These are phyloP conservation scores for Sphaerostilbella broomeana DNA, from an alignment of 2,329 filamentous ascomycete species.

Conservation along the genomic window DNA sequence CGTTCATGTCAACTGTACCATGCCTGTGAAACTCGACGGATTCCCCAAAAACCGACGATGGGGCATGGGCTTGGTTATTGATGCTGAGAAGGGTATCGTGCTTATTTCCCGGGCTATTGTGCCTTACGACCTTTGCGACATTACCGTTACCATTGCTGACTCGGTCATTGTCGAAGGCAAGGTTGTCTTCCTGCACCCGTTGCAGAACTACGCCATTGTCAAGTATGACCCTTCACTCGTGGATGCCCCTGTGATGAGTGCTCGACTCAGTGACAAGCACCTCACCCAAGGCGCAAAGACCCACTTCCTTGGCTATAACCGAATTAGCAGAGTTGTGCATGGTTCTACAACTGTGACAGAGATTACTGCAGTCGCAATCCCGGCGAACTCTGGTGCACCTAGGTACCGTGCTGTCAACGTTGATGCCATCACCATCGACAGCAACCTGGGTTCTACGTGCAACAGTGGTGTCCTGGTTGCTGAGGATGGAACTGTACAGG, in stretches of 20 bases:
- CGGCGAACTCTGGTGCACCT: conserved; percentile 84
- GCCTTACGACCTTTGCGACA: conserved; percentile 94
- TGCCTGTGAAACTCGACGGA: conserved; percentile 96
- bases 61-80: conserved; percentile 94
- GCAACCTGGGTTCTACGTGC: conserved; percentile 81
- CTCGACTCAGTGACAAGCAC: conserved; percentile 69
- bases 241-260: conserved; percentile 87
- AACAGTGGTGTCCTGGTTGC: conserved; percentile 88
- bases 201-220: conserved; percentile 94
- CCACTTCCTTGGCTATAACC: conserved; percentile 97
- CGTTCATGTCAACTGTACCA: conserved; percentile 83
- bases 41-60: conserved; percentile 92
- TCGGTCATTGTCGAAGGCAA: conserved; percentile 92
- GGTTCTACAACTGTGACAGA: conserved; percentile 93
- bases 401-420: conserved; percentile 92
- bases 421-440: conserved; percentile 95
- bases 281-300: conserved; percentile 92
- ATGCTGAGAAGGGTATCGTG: conserved; percentile 91
- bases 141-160: conserved; percentile 92
- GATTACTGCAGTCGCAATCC: conserved; percentile 94
- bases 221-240: conserved; percentile 91
- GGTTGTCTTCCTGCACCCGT: conserved; percentile 89
- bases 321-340: conserved; percentile 88
- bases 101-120: conserved; percentile 91
- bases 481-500: conserved; percentile 87